Conservation (phyloP, 208 protist genomes). For the Trichomonas vaginalis region DNA sequence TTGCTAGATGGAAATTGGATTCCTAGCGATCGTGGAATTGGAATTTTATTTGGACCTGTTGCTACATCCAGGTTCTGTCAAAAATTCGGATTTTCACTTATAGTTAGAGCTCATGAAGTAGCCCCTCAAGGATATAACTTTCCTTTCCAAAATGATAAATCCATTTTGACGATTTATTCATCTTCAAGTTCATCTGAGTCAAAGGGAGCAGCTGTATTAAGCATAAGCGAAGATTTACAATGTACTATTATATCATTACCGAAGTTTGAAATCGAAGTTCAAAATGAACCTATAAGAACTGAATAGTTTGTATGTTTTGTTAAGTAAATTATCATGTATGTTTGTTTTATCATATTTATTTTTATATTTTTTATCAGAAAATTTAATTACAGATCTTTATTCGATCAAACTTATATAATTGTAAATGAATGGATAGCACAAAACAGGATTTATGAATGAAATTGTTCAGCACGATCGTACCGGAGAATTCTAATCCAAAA, state of each 20-base stretch:
- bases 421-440: no score
- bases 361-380: no score
- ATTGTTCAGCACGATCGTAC: no score
- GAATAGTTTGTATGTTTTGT: no score
- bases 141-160: not conserved
- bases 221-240: conserved; percentile 43
- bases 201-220: conserved; percentile 87
- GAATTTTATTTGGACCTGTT: conserved; percentile 87
- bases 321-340: no score
- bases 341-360: no score
- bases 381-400: no score
- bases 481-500: not conserved
- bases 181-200: conserved; percentile 85
- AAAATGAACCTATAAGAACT: no score
- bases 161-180: conserved; percentile 92
- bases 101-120: conserved; percentile 93
- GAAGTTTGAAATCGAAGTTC: no score
- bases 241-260: no score
- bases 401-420: no score
- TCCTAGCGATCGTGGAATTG: conserved; percentile 90
- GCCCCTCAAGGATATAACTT: not conserved
- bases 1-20: conserved; percentile 68
- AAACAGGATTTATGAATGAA: no score
- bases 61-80: conserved; percentile 87
- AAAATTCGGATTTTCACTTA: conserved; percentile 93